Evolutionary conservation across 257 asterid species (phyloP).

Genomic region (Oldenlandia corymbosa): DNA sequence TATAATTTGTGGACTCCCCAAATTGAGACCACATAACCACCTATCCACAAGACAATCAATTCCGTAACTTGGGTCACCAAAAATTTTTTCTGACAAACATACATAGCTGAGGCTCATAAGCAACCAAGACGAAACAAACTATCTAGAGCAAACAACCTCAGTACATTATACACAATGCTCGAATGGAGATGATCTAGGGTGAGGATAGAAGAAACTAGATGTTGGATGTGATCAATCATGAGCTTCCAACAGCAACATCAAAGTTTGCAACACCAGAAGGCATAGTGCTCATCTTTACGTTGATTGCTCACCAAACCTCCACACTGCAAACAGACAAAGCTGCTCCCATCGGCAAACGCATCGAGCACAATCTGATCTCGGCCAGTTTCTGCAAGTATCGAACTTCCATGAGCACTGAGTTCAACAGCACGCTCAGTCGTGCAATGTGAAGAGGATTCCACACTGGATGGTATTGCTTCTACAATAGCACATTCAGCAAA

Average conservation of each 20-base stretch:
- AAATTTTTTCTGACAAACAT: background rate
- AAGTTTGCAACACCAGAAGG: slow-evolving; percentile 75
- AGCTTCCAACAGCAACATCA: slow-evolving; percentile 26
- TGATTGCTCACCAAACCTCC: slow-evolving; percentile 85
- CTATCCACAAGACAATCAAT: background rate
- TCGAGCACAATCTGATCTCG: slow-evolving; percentile 69
- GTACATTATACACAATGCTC: background rate
- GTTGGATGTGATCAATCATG: background rate
- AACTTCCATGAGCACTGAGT: slow-evolving; percentile 46
- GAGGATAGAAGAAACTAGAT: background rate
- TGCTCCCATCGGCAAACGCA: slow-evolving; percentile 89
- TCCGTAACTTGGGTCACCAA: background rate
- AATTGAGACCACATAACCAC: background rate
- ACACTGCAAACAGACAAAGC: slow-evolving; percentile 82
- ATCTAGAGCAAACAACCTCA: background rate
- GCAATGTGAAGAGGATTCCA: slow-evolving; percentile 25
- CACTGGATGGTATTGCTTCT: slow-evolving; percentile 59
- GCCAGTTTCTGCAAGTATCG: slow-evolving; percentile 81
- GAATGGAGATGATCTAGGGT: background rate
- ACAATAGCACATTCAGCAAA: slow-evolving; percentile 94
- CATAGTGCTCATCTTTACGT: slow-evolving; percentile 78
- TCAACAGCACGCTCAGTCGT: slow-evolving; percentile 28
- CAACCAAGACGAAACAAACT: slow-evolving; percentile 1
- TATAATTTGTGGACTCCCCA: background rate
- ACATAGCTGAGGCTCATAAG: background rate